Evolutionary conservation across 2,329 filamentous ascomycete species (phyloP).

Genomic region (Colletotrichum costaricense): DNA sequence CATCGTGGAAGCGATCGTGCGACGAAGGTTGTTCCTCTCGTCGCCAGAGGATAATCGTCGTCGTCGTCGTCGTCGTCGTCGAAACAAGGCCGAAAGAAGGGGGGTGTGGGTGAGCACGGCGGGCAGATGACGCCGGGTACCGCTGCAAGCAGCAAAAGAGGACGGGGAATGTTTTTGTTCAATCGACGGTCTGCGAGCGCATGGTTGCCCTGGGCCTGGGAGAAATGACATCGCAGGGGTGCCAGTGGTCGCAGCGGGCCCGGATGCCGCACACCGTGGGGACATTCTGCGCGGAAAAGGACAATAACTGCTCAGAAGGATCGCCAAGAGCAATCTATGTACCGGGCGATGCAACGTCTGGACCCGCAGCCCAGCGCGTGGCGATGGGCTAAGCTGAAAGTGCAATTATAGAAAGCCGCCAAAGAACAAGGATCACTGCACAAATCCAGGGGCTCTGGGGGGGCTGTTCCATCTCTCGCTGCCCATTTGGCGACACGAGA

Average conservation of each 20-base stretch:
- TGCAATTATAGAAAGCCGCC: slow-evolving; percentile 23
- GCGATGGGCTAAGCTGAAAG: slow-evolving; percentile 29
- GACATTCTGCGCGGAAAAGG: slow-evolving; percentile 13
- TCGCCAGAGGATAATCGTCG: background rate
- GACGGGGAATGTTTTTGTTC: slow-evolving; percentile 32
- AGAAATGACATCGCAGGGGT: slow-evolving; percentile 33
- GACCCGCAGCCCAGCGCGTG: slow-evolving; percentile 10
- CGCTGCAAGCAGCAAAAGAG: slow-evolving; percentile 17
- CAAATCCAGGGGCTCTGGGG: slow-evolving; percentile 21
- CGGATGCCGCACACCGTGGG: slow-evolving; percentile 3
- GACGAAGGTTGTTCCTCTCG: slow-evolving; percentile 1
- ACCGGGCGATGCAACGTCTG: slow-evolving; percentile 23
- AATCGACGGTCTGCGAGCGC: slow-evolving; percentile 19
- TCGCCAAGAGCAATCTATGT: slow-evolving; percentile 29
- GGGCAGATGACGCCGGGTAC: slow-evolving; percentile 20
- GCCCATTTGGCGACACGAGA: slow-evolving; percentile 8
- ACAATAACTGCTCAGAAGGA: slow-evolving; percentile 14
- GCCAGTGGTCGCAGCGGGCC: slow-evolving; percentile 13
- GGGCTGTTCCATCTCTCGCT: slow-evolving; percentile 3
- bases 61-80: background rate
- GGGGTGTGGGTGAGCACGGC: slow-evolving; percentile 1
- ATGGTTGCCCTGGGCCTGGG: slow-evolving; percentile 12
- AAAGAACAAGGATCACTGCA: slow-evolving; percentile 8
- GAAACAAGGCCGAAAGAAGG: slow-evolving; percentile 21
- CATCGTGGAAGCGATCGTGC: slow-evolving; percentile 21